Percentiles rank a stretch among this genome's conserved stretches.
phyloP scores from a whole-genome alignment of 371 early-diverging fungal species.

The Zychaea mexicana region DNA sequence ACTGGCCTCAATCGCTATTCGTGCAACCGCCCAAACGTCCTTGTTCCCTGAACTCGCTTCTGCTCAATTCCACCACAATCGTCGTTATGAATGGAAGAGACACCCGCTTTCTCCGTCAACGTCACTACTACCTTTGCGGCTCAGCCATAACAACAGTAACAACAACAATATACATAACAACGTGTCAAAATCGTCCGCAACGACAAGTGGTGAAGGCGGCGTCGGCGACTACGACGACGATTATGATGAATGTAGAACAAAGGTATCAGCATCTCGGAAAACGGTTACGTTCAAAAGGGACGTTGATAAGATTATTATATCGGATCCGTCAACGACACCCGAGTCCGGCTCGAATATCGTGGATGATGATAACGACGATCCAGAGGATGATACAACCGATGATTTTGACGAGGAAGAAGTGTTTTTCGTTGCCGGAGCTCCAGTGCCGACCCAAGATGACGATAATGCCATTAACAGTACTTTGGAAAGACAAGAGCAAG shows the following conservation, averaged over 20 bases:
- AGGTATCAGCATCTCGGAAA: slow-evolving; percentile 8
- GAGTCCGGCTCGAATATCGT: slow-evolving; percentile 10
- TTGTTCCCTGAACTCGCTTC: slow-evolving; percentile 12
- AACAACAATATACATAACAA: neutral
- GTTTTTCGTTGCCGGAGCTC: too few species aligned
- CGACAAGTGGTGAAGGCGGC: neutral
- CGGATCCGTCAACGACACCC: neutral
- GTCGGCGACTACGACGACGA: neutral
- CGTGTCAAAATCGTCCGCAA: neutral
- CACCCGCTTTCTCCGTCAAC: neutral
- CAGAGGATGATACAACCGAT: neutral
- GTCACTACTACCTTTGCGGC: neutral
- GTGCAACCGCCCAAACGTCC: slow-evolving; percentile 12
- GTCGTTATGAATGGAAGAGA: neutral
- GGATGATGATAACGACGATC: slow-evolving; percentile 3
- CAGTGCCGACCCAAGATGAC: too few species aligned
- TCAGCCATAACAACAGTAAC: neutral
- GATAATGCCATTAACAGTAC: too few species aligned
- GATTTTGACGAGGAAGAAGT: neutral
- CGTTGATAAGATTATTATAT: slow-evolving; percentile 18
- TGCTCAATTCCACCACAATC: neutral
- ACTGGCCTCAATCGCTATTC: slow-evolving; percentile 25
- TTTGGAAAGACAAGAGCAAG: too few species aligned
- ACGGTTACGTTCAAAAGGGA: slow-evolving; percentile 21
- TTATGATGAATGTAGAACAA: neutral